phyloP scores from a whole-genome alignment of 116 monocot genomes.

The Cymodocea nodosa region DNA sequence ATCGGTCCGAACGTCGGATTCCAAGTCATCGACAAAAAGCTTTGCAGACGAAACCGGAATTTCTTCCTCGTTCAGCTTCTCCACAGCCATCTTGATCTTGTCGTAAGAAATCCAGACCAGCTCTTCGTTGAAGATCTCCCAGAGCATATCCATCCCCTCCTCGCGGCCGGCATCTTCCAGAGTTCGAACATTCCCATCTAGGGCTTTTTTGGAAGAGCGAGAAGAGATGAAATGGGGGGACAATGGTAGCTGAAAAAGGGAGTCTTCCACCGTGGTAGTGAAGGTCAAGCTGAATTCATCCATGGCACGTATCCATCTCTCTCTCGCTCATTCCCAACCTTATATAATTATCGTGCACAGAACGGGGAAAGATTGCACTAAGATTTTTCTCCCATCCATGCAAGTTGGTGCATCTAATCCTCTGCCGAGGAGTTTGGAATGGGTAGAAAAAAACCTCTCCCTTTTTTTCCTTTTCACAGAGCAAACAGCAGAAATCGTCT shows the following conservation, averaged over 20 bases:
- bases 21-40: too few species aligned
- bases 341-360: neutral
- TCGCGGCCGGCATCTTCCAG: slow-evolving; percentile 7
- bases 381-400: neutral
- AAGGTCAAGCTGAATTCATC: slow-evolving; percentile 64
- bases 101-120: slow-evolving; percentile 1
- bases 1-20: too few species aligned
- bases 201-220: slow-evolving; percentile 1
- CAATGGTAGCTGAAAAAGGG: slow-evolving; percentile 24
- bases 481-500: too few species aligned
- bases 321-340: neutral
- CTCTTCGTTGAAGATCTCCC: slow-evolving; percentile 75
- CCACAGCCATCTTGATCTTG: too few species aligned
- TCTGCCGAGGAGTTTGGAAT: neutral
- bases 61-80: too few species aligned
- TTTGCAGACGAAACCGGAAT: too few species aligned
- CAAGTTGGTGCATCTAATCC: slow-evolving; percentile 4
- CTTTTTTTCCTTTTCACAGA: too few species aligned
- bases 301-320: neutral
- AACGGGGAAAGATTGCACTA: neutral
- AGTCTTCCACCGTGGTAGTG: slow-evolving; percentile 9
- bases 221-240: slow-evolving; percentile 26
- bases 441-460: too few species aligned
- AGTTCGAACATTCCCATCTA: neutral
- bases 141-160: slow-evolving; percentile 61